A percentile compares a stretch with the other conserved stretches of the same genome.
Conservation (phyloP, 2,329 filamentous ascomycete species). For the Fusarium domesticum region DNA sequence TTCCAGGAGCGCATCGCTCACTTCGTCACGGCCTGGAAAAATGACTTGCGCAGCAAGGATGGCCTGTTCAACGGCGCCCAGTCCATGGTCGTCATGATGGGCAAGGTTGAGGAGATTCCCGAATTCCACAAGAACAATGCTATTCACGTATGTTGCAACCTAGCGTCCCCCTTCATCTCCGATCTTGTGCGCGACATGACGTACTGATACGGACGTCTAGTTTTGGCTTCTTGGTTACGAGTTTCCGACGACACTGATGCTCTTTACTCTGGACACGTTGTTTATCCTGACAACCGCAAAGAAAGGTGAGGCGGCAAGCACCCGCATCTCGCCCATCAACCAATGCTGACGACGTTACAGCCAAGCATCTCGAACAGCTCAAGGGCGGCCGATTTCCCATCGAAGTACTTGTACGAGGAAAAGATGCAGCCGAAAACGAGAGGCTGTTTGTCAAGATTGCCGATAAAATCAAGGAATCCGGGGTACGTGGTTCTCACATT, state of each 20-base stretch:
- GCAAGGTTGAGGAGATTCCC: constrained; percentile 85
- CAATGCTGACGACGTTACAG: constrained; percentile 48
- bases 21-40: constrained; percentile 90
- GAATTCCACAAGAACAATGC: constrained; percentile 95
- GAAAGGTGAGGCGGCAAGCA: constrained; percentile 65
- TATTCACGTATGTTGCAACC: constrained; percentile 78
- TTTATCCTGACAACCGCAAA: constrained; percentile 95
- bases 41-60: constrained; percentile 86
- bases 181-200: constrained; percentile 1
- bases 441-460: constrained; percentile 83
- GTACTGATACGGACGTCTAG: no score
- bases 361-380: constrained; percentile 87
- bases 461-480: constrained; percentile 81
- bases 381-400: constrained; percentile 91
- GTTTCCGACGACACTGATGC: constrained; percentile 91
- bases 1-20: constrained; percentile 92
- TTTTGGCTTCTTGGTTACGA: constrained; percentile 99
- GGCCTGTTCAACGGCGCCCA: constrained; percentile 79
- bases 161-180: not conserved
- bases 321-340: constrained; percentile 3
- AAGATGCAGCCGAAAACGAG: constrained; percentile 86
- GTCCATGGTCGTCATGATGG: constrained; percentile 87
- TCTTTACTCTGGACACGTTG: constrained; percentile 82
- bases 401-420: constrained; percentile 87
- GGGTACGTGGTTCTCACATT: constrained; percentile 55